phyloP scores from a whole-genome alignment of 805 yeast genomes.

The Candida germanica region DNA sequence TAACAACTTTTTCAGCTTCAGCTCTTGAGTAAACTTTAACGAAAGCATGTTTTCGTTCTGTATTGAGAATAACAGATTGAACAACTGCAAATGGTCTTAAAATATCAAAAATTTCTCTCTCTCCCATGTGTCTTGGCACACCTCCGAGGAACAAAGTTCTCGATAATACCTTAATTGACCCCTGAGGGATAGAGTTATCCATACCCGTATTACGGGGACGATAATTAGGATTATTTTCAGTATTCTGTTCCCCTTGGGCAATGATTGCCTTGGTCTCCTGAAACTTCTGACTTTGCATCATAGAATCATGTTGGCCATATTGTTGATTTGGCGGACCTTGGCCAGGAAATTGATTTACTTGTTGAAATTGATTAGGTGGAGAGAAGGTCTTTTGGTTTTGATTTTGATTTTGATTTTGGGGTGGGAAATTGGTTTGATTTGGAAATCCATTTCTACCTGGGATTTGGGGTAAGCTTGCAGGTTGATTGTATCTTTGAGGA shows the following conservation, averaged over 20 bases:
- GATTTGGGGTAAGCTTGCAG: conserved; percentile 15
- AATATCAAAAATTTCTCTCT: conserved; percentile 62
- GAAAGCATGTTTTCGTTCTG: conserved; percentile 91
- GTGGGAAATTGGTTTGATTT: conserved; percentile 2
- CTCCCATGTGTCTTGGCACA: conserved; percentile 79
- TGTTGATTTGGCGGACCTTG: conserved; percentile 5
- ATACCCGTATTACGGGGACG: conserved; percentile 70
- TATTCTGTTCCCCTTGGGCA: conserved; percentile 56
- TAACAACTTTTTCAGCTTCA: conserved; percentile 84
- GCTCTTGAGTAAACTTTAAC: conserved; percentile 88
- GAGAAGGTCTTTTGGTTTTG: conserved; percentile 1
- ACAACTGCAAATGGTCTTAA: conserved; percentile 87
- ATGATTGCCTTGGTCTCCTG: conserved; percentile 1
- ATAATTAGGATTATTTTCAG: conserved; percentile 70
- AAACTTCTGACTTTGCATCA: conserved; percentile 4
- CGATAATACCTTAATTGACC: conserved; percentile 76
- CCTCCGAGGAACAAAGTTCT: conserved; percentile 95
- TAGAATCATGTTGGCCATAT: conserved; percentile 14
- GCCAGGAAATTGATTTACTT: conserved; percentile 3
- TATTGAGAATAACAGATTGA: conserved; percentile 83
- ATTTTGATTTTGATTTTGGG: conserved; percentile 9
- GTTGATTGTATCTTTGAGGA: conserved; percentile 20
- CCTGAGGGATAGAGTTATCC: conserved; percentile 73
- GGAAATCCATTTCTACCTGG: conserved; percentile 11
- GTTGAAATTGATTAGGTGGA: conserved; percentile 1